Percentiles rank a stretch among this genome's conserved stretches.
phyloP scores from a whole-genome alignment of 2,329 filamentous ascomycete genomes.

The Aureobasidium sp. region DNA sequence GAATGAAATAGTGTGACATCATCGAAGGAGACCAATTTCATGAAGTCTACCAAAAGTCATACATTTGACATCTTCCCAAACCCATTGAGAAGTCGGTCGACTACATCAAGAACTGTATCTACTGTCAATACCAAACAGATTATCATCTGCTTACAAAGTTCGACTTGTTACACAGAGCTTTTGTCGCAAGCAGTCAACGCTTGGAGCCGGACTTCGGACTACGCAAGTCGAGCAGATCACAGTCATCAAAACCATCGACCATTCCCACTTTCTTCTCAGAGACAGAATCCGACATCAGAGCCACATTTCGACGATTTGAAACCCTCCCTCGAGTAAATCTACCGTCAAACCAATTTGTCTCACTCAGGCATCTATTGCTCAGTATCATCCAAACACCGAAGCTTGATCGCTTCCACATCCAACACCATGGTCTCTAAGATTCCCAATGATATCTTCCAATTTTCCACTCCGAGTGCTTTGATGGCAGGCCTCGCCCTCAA shows the following conservation, averaged over 20 bases:
- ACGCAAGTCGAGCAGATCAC: not conserved
- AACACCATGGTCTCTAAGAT: conserved; percentile 29
- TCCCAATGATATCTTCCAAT: conserved; percentile 39
- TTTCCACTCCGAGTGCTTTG: conserved; percentile 31
- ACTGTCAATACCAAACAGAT: not conserved
- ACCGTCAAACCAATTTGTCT: too few relatives aligned
- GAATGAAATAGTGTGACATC: not conserved
- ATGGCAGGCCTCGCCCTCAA: conserved; percentile 28
- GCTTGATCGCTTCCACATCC: not conserved
- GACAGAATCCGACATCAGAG: too few relatives aligned
- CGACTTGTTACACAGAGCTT: conserved; percentile 55
- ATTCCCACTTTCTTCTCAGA: too few relatives aligned
- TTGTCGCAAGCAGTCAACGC: conserved; percentile 3
- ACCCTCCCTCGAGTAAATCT: too few relatives aligned
- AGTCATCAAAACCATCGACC: not conserved
- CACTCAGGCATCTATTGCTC: too few relatives aligned
- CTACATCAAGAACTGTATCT: too few relatives aligned
- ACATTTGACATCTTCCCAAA: not conserved
- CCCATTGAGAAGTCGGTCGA: too few relatives aligned
- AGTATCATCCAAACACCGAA: too few relatives aligned
- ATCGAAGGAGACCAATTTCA: not conserved
- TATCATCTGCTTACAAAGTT: not conserved
- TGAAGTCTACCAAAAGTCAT: not conserved
- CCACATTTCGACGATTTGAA: too few relatives aligned
- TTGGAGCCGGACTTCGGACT: conserved; percentile 8